Evolutionary conservation across 306 rosid species (phyloP).

Genomic region (Phaseolus lunatus): DNA sequence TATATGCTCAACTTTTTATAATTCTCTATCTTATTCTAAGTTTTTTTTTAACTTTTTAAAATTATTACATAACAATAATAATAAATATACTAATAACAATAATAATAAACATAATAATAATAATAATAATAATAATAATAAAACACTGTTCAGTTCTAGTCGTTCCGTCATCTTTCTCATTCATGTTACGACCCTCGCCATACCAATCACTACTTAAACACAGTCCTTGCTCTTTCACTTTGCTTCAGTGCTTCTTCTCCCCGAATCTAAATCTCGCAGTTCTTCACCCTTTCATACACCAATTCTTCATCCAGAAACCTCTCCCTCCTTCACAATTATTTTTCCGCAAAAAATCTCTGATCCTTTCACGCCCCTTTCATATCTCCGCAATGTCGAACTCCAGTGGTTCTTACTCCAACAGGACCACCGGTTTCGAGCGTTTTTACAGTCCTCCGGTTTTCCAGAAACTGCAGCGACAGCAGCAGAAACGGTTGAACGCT

Average conservation of each 20-base stretch:
- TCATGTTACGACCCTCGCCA: not conserved
- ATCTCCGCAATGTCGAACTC: constrained; percentile 51
- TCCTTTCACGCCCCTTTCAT: constrained; percentile 10
- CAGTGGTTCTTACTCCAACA: constrained; percentile 30
- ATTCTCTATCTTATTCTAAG: too few species aligned
- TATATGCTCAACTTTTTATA: too few species aligned
- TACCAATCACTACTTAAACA: not conserved
- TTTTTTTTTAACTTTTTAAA: too few species aligned
- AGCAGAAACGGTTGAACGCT: constrained; percentile 16
- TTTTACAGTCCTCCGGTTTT: constrained; percentile 42
- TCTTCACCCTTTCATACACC: not conserved
- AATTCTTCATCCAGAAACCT: not conserved
- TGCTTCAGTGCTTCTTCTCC: not conserved
- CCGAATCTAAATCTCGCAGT: not conserved
- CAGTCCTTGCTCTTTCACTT: not conserved
- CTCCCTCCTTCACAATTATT: not conserved
- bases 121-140: too few species aligned
- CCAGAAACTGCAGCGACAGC: constrained; percentile 37
- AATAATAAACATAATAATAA: not conserved
- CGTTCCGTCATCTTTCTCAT: not conserved
- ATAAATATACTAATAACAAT: too few species aligned
- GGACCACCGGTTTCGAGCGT: constrained; percentile 40
- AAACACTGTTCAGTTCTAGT: not conserved
- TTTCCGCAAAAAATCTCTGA: not conserved
- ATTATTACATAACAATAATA: too few species aligned